Percentiles rank a stretch among this genome's conserved stretches.
Conservation (phyloP, 768 basidiomycete genomes). For the Lactifluus volemus region DNA sequence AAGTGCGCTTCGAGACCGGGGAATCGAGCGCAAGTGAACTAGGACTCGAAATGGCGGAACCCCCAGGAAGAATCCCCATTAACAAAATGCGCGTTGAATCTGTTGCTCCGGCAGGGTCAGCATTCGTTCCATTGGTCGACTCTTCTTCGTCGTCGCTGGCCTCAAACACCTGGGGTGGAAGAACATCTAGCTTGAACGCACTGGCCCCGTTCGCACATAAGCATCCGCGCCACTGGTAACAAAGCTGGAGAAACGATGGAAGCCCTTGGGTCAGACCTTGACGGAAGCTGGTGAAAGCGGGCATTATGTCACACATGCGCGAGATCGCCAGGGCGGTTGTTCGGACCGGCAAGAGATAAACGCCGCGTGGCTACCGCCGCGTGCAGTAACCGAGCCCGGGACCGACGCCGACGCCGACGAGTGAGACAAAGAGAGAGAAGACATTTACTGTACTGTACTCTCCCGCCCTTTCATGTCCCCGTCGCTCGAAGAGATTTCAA, state of each 20-base stretch:
- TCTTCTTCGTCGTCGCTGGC: constrained; percentile 34
- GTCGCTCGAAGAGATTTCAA: background rate
- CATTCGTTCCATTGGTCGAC: constrained; percentile 28
- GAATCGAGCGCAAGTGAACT: constrained; percentile 79
- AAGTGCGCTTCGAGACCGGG: constrained; percentile 56
- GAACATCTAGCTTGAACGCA: constrained; percentile 21
- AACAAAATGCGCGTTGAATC: constrained; percentile 42
- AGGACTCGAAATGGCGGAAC: constrained; percentile 51
- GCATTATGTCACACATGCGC: constrained; percentile 24
- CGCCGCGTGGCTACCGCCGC: background rate
- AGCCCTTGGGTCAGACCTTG: constrained; percentile 59
- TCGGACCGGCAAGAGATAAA: background rate
- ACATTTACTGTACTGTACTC: no score
- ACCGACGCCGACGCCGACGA: background rate
- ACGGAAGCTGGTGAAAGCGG: constrained; percentile 57
- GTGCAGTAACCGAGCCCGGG: background rate
- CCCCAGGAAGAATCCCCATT: constrained; percentile 68
- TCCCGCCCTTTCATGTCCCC: constrained; percentile 11
- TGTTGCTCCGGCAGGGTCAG: constrained; percentile 22
- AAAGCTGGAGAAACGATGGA: constrained; percentile 82
- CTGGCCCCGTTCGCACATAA: constrained; percentile 63
- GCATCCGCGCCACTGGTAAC: constrained; percentile 82
- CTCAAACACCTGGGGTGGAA: constrained; percentile 21
- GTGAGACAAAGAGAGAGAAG: no score
- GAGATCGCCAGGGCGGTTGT: background rate